Evolutionary conservation across 2,329 filamentous ascomycete species (phyloP).

Genomic region (Colletotrichum zoysiae): DNA sequence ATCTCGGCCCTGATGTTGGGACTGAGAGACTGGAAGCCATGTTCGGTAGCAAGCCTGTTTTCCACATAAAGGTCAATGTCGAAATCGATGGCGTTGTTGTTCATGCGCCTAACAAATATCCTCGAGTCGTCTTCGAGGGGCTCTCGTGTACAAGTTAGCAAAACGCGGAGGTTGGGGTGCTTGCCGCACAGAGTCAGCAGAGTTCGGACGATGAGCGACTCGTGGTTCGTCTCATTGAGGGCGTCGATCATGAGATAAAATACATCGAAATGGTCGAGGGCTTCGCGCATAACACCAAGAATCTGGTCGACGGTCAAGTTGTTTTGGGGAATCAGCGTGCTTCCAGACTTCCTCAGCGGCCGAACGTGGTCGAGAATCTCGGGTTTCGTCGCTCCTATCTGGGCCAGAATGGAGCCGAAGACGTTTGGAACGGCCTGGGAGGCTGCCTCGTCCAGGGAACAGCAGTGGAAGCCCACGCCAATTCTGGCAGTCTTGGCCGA

Average conservation of each 20-base stretch:
- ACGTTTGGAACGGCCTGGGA: conserved; percentile 47
- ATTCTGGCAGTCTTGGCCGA: conserved; percentile 24
- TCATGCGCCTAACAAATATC: conserved; percentile 42
- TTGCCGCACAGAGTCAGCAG: conserved; percentile 41
- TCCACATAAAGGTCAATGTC: conserved; percentile 46
- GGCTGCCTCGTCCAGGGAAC: conserved; percentile 45
- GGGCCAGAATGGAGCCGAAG: conserved; percentile 48
- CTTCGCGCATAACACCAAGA: conserved; percentile 32
- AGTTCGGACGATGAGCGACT: conserved; percentile 38
- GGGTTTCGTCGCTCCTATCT: conserved; percentile 40
- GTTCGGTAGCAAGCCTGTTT: conserved; percentile 42
- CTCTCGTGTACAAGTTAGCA: conserved; percentile 45
- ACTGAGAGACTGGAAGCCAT: conserved; percentile 42
- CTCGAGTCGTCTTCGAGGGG: conserved; percentile 17
- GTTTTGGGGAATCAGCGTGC: conserved; percentile 43
- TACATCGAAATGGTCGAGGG: conserved; percentile 29
- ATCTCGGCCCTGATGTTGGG: conserved; percentile 44
- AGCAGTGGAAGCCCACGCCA: conserved; percentile 45
- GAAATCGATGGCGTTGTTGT: conserved; percentile 38
- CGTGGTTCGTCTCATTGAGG: conserved; percentile 44
- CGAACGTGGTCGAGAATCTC: conserved; percentile 42
- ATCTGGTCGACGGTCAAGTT: conserved; percentile 42
- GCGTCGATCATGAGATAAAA: conserved; percentile 46
- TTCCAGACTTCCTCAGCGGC: conserved; percentile 35
- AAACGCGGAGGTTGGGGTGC: conserved; percentile 41